Conservation (phyloP, 768 basidiomycete genomes). For the Lyophyllum semitale region DNA sequence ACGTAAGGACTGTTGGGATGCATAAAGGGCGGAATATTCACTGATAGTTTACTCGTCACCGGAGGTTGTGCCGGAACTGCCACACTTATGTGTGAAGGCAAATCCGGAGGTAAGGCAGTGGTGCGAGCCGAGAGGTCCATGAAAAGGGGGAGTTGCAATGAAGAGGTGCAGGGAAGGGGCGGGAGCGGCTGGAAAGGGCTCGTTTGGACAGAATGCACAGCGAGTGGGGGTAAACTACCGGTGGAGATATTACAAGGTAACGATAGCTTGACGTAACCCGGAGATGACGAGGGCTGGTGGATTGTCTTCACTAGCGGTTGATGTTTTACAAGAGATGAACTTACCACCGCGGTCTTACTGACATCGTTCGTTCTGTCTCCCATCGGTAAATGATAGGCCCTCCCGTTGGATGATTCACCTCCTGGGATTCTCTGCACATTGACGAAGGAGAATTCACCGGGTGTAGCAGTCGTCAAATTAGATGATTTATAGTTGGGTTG, state of each 20-base stretch:
- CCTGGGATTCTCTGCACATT: not conserved
- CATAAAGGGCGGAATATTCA: conserved; percentile 33
- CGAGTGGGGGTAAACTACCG: not conserved
- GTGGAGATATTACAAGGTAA: not conserved
- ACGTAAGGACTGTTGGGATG: conserved; percentile 61
- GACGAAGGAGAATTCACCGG: conserved; percentile 1
- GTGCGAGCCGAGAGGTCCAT: conserved; percentile 27
- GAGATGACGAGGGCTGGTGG: conserved; percentile 4
- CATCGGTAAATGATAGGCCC: not conserved
- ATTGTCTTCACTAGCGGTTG: not conserved
- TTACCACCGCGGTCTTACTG: conserved; percentile 2
- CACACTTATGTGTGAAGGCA: conserved; percentile 1
- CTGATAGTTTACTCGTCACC: not conserved
- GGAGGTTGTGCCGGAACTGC: not conserved
- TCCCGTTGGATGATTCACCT: not conserved
- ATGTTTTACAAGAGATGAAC: not conserved
- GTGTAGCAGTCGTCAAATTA: not conserved
- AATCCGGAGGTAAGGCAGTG: conserved; percentile 3
- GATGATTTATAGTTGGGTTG: not conserved
- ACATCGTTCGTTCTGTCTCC: conserved; percentile 3
- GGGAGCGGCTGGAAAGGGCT: conserved; percentile 21
- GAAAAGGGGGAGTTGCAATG: conserved; percentile 40
- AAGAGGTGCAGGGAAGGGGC: conserved; percentile 36
- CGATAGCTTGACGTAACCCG: conserved; percentile 1
- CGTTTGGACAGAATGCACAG: not conserved